phyloP scores from a whole-genome alignment of 345 rosid genomes.

The Kernera saxatilis region DNA sequence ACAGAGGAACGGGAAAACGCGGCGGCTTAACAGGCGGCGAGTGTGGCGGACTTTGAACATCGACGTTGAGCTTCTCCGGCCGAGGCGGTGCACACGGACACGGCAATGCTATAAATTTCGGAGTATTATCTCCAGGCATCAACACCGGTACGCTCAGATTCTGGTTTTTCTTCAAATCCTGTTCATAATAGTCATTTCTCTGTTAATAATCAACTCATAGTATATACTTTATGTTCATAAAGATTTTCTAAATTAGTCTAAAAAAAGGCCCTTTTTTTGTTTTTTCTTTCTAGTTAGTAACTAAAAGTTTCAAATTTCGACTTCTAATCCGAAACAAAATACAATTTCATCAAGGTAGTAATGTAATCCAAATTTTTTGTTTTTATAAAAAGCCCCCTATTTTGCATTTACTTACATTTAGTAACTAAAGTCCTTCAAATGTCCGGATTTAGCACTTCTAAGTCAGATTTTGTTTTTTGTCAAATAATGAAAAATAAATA shows the following conservation, averaged over 20 bases:
- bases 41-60: slow-evolving; percentile 40
- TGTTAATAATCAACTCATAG: neutral
- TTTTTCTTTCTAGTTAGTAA: neutral
- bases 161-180: slow-evolving; percentile 50
- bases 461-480: too few species aligned
- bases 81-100: slow-evolving; percentile 72
- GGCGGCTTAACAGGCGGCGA: slow-evolving; percentile 42
- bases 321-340: neutral
- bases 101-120: slow-evolving; percentile 91
- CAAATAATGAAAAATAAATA: neutral
- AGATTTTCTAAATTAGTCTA: neutral
- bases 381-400: neutral
- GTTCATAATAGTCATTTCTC: neutral
- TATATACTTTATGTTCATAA: neutral
- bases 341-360: neutral
- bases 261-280: neutral
- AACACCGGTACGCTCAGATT: slow-evolving; percentile 68
- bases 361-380: neutral
- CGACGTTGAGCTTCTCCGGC: slow-evolving; percentile 35
- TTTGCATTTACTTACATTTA: neutral
- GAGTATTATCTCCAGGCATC: slow-evolving; percentile 88
- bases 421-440: neutral
- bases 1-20: slow-evolving; percentile 61
- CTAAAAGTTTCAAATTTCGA: neutral
- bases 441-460: neutral